A percentile compares a stretch with the other conserved stretches of the same genome.
These are phyloP conservation scores for Ceratocystiopsis sp. DNA, from an alignment of 2,329 filamentous ascomycete genomes.

Conservation along the genomic window DNA sequence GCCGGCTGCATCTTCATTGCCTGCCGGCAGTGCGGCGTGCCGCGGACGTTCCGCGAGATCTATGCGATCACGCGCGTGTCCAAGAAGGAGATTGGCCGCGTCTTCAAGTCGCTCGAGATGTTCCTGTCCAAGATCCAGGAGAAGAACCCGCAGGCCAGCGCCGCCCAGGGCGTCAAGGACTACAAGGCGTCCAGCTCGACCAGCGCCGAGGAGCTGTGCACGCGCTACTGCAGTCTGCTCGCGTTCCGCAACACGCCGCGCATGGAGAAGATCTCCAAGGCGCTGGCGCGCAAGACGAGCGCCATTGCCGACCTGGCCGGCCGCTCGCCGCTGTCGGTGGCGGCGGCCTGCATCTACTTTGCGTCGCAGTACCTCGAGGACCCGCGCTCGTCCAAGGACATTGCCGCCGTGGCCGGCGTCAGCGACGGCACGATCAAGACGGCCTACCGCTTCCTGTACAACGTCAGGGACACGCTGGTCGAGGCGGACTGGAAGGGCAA, in stretches of 20 bases:
- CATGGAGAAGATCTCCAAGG: constrained; percentile 64
- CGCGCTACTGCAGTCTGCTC: constrained; percentile 77
- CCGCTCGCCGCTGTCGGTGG: constrained; percentile 83
- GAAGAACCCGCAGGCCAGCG: constrained; percentile 31
- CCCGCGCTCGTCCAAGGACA: constrained; percentile 66
- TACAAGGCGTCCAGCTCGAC: constrained; percentile 64
- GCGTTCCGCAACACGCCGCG: constrained; percentile 52
- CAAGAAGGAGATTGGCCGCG: constrained; percentile 93
- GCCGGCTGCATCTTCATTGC: constrained; percentile 96
- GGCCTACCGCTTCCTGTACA: constrained; percentile 78
- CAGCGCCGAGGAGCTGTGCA: constrained; percentile 68
- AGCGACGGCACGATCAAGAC: constrained; percentile 95
- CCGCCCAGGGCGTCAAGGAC: constrained; percentile 35
- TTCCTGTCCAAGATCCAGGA: constrained; percentile 66
- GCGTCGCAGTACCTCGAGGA: constrained; percentile 74
- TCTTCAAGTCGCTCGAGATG: constrained; percentile 83
- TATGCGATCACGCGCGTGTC: constrained; percentile 82
- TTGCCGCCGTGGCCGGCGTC: constrained; percentile 69
- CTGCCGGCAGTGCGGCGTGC: constrained; percentile 73
- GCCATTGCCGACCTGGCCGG: constrained; percentile 70
- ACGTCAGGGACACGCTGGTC: constrained; percentile 48
- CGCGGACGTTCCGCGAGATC: constrained; percentile 87
- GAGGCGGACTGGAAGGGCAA: constrained; percentile 31
- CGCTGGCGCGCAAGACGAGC: constrained; percentile 62
- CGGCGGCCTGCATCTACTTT: constrained; percentile 94